Conservation (phyloP, 192 early-diverging fungal species). For the Radiomyces spectabilis region DNA sequence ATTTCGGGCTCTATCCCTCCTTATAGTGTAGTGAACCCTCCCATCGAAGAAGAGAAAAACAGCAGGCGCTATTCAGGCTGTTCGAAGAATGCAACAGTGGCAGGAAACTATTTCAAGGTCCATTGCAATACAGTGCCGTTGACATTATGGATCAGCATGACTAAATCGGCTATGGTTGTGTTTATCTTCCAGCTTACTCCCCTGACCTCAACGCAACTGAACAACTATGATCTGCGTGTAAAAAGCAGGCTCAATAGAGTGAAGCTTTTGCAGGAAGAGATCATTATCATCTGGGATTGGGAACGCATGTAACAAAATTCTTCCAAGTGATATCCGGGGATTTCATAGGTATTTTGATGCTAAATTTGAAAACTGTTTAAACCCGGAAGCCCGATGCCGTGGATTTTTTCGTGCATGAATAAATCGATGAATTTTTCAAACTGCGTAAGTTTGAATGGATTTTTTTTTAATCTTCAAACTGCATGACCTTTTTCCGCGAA, state of each 20-base stretch:
- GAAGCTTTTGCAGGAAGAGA: neutral
- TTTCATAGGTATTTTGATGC: neutral
- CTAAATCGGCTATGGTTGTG: slow-evolving; percentile 1
- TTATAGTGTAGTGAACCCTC: neutral
- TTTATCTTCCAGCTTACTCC: slow-evolving; percentile 13
- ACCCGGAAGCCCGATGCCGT: too few relatives aligned
- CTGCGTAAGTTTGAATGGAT: too few relatives aligned
- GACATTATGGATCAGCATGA: neutral
- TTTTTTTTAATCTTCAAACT: too few relatives aligned
- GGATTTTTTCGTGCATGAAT: too few relatives aligned
- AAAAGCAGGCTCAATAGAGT: neutral
- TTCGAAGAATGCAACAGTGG: neutral
- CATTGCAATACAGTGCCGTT: neutral
- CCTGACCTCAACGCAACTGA: slow-evolving; percentile 14
- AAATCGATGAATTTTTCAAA: too few relatives aligned
- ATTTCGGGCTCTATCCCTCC: neutral
- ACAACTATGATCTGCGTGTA: slow-evolving; percentile 18
- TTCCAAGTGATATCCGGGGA: neutral
- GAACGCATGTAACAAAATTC: neutral
- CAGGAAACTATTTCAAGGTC: slow-evolving; percentile 1
- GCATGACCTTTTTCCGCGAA: too few relatives aligned
- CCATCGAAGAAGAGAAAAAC: slow-evolving; percentile 1
- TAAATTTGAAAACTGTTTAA: too few relatives aligned
- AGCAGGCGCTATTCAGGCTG: neutral
- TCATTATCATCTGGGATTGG: neutral